Base-by-base conservation (phyloP, 2,329 filamentous ascomycete species). In the Pseudodiploospora longispora region DNA sequence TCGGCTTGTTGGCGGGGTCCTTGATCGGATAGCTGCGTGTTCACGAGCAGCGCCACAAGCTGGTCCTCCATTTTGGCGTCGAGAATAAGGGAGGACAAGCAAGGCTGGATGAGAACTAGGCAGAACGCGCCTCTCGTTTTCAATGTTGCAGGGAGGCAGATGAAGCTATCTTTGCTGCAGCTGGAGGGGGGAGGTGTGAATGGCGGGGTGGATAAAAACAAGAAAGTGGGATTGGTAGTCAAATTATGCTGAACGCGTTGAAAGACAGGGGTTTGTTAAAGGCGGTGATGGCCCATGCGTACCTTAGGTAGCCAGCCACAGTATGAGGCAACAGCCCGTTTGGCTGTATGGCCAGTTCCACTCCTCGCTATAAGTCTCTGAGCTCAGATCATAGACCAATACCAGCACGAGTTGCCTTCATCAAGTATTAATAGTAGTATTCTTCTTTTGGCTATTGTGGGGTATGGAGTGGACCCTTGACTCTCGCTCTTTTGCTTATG, bases 1-100 rank as follows among this genome's bases (percentile, higher is more conserved):
- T 98, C 93, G 55, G 93, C 93, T 62, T 86, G 81, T 63, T 87
- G 89, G 64, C 91, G 84, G 46, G 85, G 82, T 44, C 70, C 81
- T 63, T 91, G 83, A 47, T 82, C 79, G 48, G 85, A 59, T 51
- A 83, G 82, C 70, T 95, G 88, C 40, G 90, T 95, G 67, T 89
- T 87, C 58, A 84, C 80, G 52, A 98, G 82, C 63, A 97, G 78
- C 66, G 83, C 82, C 57, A 93, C 82, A 65, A 98, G 80, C 73
- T 95, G 83, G 69, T 94, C 84, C 77, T 95, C 90, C 89, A 95
- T 95, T 57, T 50, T 59, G 57, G 38, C 38, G 35, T 19, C 19
- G 19, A 19, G 19, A 19, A 12, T 38, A 27, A 10, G 10, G 27
- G 10, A 34, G 41, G 41, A 39, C 41, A 10, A 35, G 29, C 33